Percentiles rank a stretch among this genome's conserved stretches.
Evolutionary conservation across 2,329 filamentous ascomycete species (phyloP).

Genomic region (Ophiosphaerella narmari): DNA sequence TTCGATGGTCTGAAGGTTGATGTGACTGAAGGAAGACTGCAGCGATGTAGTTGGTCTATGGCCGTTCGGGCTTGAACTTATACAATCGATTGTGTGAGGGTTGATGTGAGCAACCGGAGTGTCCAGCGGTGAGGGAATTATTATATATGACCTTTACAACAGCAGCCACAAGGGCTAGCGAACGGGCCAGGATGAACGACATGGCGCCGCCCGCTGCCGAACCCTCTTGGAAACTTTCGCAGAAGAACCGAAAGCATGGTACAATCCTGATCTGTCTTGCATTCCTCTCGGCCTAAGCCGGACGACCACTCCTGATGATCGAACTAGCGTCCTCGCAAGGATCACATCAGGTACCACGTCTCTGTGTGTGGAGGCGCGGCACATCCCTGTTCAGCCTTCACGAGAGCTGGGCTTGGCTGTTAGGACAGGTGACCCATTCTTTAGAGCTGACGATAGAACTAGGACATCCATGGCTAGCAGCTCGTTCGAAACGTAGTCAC

Average conservation of each 20-base stretch:
- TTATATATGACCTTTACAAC: conserved; percentile 14
- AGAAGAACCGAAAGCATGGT: conserved; percentile 27
- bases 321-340: conserved; percentile 24
- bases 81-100: not conserved
- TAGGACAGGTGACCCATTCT: not conserved
- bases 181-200: conserved; percentile 20
- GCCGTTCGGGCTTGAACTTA: not conserved
- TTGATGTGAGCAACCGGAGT: not conserved
- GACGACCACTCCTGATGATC: conserved; percentile 21
- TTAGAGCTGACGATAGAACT: not conserved
- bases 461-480: not conserved
- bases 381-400: conserved; percentile 13
- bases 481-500: conserved; percentile 12
- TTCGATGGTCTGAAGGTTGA: not conserved
- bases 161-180: conserved; percentile 10
- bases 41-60: not conserved
- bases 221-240: conserved; percentile 20
- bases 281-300: conserved; percentile 18
- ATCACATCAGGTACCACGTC: conserved; percentile 13
- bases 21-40: not conserved
- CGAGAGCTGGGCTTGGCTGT: not conserved
- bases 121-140: not conserved
- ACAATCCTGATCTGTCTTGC: conserved; percentile 23
- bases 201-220: conserved; percentile 24
- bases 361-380: conserved; percentile 19